Evolutionary conservation across 2,329 filamentous ascomycete genomes (phyloP), one percentile per base, ranked within the genome.

Genomic region (Trichoderma sp.): DNA sequence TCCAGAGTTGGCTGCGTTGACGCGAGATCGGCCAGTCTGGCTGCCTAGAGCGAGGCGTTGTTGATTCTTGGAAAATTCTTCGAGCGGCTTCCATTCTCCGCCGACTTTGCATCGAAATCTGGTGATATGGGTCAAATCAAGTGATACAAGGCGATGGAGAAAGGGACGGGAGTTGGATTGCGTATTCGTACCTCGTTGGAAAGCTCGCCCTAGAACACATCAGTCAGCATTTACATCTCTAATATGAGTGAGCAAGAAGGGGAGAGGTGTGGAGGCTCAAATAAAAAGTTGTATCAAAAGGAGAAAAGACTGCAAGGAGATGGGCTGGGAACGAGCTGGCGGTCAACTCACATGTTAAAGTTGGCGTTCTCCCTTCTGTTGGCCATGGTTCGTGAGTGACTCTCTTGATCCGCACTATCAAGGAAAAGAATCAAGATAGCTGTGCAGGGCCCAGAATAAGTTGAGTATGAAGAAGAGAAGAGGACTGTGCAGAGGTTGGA

Each of bases 21-120:
- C 59, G 6, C 56, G 69, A 3, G 53, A 41, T 4, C 76, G 24
- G 3, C 29, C 63, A 3, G 75, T 75, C 24, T 78, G 62, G 45
- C 80, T 79, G 18, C 65, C 21, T 12, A 79, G 75, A 12, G 84
- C 64, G 6, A 81, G 69, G 21, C 78, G 79, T 68, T 81, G 82
- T 67, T 85, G 83, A 4, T 75, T 81, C 6, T 78, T 79, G 6
- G 83, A 85, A 74, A 85, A 86, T 4, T 76, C 77, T 3, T 77
- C 65, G 3, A 82, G 69, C 0, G 80, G 71, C 65, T 83, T 83
- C 83, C 81, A 85, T 73, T 85, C 84, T n/a, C 80, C 79, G 4
- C 84, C 84, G 21, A 81, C 77, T 35, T 82, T 80, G 79, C 84
- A 85, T 24, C 82, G 80, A 68, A 80, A 84, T 41, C 83, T 84